Evolutionary conservation across 169 alveolate genomes (phyloP), one percentile per base, ranked within the genome.

Genomic region (Plasmodium yoelii): DNA sequence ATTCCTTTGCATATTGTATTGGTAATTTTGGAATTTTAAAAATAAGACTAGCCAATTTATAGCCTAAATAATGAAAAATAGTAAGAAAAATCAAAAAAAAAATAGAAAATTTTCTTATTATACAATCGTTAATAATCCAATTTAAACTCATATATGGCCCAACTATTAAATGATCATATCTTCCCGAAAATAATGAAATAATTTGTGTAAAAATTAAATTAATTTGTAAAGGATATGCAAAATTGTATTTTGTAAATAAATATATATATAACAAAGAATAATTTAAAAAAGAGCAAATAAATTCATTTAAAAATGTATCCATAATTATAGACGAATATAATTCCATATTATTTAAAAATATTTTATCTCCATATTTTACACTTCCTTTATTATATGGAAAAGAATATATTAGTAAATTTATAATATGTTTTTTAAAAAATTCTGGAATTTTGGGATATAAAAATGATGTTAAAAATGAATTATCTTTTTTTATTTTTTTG

Each of bases 131-230:
- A 2, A 74, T 22, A 7, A 74, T 74, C 88, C 88, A 74, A 61
- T 65, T 74, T 26, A 74, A 64, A 39, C 88, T 74, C 88, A 74
- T 74, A 74, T 39, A 74, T 13, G 88, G 88, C 5, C 88, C 88
- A 34, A 63, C 15, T 18, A 74, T 53, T 19, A 55, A 53, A 61
- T 74, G 70, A 9, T 26, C 7, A 53, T 51, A 44, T 74, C 59
- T 46, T 13, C 18, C 63, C n/a, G 88, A 74, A 44, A 42, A 74
- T 51, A 74, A 28, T 0, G 63, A 61, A 10, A 74, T 47, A 1
- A 74, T 1, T 74, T 74, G 88, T 22, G 88, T 74, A 13, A 74
- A 10, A 5, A 74, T 61, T 15, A 74, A 55, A 61, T 74, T 74
- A 13, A 74, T 39, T 24, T 74, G 63, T 22, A 74, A 18, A 22